Conservation (phyloP, 768 basidiomycete species). For the Rhizopogon roseolus region DNA sequence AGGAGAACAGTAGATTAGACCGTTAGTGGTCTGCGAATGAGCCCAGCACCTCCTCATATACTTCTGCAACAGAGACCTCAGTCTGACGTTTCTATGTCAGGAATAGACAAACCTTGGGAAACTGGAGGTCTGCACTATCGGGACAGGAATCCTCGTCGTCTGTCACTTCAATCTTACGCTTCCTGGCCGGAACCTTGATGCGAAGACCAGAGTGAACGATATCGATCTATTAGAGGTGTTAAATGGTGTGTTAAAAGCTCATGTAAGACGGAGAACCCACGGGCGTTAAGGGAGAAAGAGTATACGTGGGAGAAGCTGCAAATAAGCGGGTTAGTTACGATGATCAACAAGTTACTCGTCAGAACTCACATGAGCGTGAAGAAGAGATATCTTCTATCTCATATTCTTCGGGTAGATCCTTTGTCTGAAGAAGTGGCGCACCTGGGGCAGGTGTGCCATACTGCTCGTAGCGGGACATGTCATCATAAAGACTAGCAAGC, state of each 20-base stretch:
- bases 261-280: conserved; percentile 7
- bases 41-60: conserved; percentile 13
- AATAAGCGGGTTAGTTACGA: not conserved
- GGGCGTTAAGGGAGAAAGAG: conserved; percentile 8
- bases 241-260: not conserved
- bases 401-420: conserved; percentile 19
- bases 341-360: not conserved
- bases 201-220: conserved; percentile 14
- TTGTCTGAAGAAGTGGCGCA: conserved; percentile 21
- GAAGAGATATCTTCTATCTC: conserved; percentile 13
- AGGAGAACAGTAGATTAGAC: not conserved
- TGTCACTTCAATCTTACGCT: conserved; percentile 19
- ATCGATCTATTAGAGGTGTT: conserved; percentile 3
- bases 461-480: not conserved
- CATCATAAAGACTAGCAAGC: not conserved
- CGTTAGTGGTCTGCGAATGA: not conserved
- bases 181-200: conserved; percentile 20
- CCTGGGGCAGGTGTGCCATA: conserved; percentile 7
- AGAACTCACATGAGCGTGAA: conserved; percentile 12
- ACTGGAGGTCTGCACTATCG: not conserved
- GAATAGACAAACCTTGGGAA: conserved; percentile 15
- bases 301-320: conserved; percentile 8
- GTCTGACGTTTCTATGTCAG: not conserved
- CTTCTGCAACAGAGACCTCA: conserved; percentile 7
- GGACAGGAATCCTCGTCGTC: conserved; percentile 2